Conservation (phyloP, 352 stramenopile species). For the Saprolegnia diclina region DNA sequence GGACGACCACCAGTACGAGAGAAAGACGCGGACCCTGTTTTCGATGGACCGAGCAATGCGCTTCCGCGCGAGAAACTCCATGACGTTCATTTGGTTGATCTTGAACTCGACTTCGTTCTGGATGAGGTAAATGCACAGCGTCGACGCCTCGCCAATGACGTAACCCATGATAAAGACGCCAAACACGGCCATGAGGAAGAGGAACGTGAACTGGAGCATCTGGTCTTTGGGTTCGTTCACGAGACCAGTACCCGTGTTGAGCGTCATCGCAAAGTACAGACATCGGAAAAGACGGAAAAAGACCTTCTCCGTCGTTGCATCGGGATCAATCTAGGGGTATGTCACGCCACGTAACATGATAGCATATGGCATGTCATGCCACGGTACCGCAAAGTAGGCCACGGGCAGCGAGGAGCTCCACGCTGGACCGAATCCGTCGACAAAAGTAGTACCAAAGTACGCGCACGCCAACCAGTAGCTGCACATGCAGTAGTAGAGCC, state of each 20-base stretch:
- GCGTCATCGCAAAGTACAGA: slow-evolving; percentile 15
- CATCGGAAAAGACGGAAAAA: slow-evolving; percentile 22
- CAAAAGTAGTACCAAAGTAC: slow-evolving; percentile 32
- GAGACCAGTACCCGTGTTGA: slow-evolving; percentile 18
- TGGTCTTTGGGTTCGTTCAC: slow-evolving; percentile 19
- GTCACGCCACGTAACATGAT: not conserved
- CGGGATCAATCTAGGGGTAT: not conserved
- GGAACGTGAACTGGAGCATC: slow-evolving; percentile 8
- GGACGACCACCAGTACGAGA: slow-evolving; percentile 24
- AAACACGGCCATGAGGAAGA: slow-evolving; percentile 22
- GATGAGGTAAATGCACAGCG: slow-evolving; percentile 27
- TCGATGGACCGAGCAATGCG: slow-evolving; percentile 14
- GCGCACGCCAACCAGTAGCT: slow-evolving; percentile 29
- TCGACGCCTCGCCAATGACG: slow-evolving; percentile 25
- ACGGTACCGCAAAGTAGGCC: slow-evolving; percentile 21
- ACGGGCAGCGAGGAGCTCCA: slow-evolving; percentile 24
- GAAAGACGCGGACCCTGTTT: slow-evolving; percentile 15
- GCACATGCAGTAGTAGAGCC: slow-evolving; percentile 28
- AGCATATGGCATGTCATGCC: not conserved
- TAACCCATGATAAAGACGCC: slow-evolving; percentile 25
- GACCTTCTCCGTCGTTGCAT: not conserved
- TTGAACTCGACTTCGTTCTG: slow-evolving; percentile 29
- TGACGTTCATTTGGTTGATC: slow-evolving; percentile 28
- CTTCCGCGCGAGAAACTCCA: slow-evolving; percentile 25
- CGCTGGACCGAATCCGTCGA: slow-evolving; percentile 30